These are phyloP conservation scores for Diddensiella santjacobensis DNA, from an alignment of 805 yeast species.

Conservation along the genomic window DNA sequence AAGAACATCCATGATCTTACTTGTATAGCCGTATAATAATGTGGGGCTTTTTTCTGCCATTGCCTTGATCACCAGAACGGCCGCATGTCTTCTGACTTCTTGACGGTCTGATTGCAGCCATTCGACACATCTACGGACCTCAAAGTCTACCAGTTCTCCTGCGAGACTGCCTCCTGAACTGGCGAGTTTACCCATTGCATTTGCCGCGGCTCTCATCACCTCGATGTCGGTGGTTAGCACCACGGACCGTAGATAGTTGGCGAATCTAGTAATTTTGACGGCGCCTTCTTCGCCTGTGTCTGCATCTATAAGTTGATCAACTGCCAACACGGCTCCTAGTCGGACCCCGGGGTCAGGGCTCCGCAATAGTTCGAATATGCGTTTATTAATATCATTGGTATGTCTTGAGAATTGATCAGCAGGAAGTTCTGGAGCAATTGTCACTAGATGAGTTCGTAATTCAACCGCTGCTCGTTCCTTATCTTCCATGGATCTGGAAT, in stretches of 20 bases:
- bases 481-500: conserved; percentile 25
- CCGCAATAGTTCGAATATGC: conserved; percentile 79
- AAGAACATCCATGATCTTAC: conserved; percentile 72
- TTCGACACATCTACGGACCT: conserved; percentile 84
- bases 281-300: conserved; percentile 81
- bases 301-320: conserved; percentile 80
- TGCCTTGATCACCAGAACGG: conserved; percentile 75
- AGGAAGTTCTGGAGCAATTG: conserved; percentile 75
- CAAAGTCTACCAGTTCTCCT: conserved; percentile 89
- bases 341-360: conserved; percentile 67
- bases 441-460: conserved; percentile 61
- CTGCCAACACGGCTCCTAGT: conserved; percentile 88
- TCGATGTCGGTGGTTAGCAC: conserved; percentile 78
- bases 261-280: conserved; percentile 82
- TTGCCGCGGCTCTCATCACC: conserved; percentile 83
- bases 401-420: conserved; percentile 77
- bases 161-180: conserved; percentile 86
- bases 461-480: conserved; percentile 58
- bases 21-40: conserved; percentile 69
- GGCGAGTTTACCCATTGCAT: conserved; percentile 83
- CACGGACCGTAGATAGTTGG: conserved; percentile 79
- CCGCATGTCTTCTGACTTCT: conserved; percentile 83
- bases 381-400: conserved; percentile 80
- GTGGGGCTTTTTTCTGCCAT: conserved; percentile 87
- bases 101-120: conserved; percentile 87